Base-by-base conservation (phyloP, 768 basidiomycete genomes). In the Sistotremastrum niveocremeum region DNA sequence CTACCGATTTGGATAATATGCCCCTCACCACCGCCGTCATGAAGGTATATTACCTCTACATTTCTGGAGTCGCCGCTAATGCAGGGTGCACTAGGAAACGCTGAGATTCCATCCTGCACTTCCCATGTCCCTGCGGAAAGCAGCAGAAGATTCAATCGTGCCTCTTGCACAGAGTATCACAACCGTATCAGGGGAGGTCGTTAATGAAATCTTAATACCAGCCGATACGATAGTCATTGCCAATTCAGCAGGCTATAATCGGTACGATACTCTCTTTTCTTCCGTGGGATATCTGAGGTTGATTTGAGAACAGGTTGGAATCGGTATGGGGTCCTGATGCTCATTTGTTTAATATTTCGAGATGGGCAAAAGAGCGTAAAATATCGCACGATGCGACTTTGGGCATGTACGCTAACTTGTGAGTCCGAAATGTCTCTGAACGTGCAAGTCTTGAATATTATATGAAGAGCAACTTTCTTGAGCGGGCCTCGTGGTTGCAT, bases 141-240 rank as follows among this genome's bases (percentile, higher is more conserved):
- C 77, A 0, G 62, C 58, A 1, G 57, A 61, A 20, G 79, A 83
- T 51, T 73, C 79, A 46, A 56, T 77, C 31, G 56, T 84, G 20
- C 77, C 82, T 0, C 67, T 84, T 34, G 70, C 74, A 5, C 67
- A 60, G 46, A 74, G 77, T 1, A 67, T 79, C 41, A 61, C 51
- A 45, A 71, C 68, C 3, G 61, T 60, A 28, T 65, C 66, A 2
- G 78, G 77, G 4, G 60, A 68, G 46, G 45, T 61, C 7, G 56
- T 73, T 36, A 57, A 52, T 6, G 63, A 72, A 44, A 42, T 79
- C 7, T 65, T 69, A 3, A 60, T 80, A 20, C 67, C 71, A 1
- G 70, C 72, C 49, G 73, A 73, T 6, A 68, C 66, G 34, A 71
- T 70, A 42, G 60, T 79, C 6, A 63, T 77, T 31, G 54, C 68